Conservation (phyloP, 163 green algal genomes). For the Trebouxia gelatinosa region DNA sequence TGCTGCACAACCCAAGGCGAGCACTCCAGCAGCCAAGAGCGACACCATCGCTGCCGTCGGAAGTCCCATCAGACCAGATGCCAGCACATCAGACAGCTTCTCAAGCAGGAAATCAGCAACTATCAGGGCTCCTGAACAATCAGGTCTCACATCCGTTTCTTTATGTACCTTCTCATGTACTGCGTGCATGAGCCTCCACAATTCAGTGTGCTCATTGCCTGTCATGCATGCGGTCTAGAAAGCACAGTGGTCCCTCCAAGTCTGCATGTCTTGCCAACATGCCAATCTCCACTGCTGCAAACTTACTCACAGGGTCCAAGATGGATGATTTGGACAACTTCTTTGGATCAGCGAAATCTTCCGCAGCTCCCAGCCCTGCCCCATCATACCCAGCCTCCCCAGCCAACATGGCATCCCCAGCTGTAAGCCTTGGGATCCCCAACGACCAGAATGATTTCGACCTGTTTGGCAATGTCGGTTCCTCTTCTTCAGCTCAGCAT, state of each 20-base stretch:
- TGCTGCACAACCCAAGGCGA: neutral
- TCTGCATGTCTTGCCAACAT: too few relatives aligned
- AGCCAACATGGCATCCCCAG: slow-evolving; percentile 19
- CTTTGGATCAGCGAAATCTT: slow-evolving; percentile 14
- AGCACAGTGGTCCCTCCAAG: too few relatives aligned
- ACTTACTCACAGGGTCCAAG: neutral
- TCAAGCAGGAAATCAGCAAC: too few relatives aligned
- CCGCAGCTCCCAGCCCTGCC: slow-evolving; percentile 10
- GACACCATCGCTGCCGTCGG: slow-evolving; percentile 19
- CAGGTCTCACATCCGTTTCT: too few relatives aligned
- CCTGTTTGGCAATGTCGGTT: slow-evolving; percentile 9
- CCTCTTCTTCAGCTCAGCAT: too few relatives aligned
- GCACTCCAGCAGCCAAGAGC: neutral
- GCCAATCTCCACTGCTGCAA: too few relatives aligned
- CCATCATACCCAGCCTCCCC: slow-evolving; percentile 3
- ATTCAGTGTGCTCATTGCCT: too few relatives aligned
- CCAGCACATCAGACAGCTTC: slow-evolving; percentile 7
- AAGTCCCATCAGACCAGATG: neutral
- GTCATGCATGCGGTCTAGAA: too few relatives aligned
- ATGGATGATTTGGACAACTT: slow-evolving; percentile 16
- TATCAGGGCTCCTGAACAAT: too few relatives aligned
- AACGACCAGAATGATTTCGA: slow-evolving; percentile 2
- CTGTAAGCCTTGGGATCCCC: neutral
- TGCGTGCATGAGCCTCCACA: too few relatives aligned
- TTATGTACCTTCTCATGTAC: too few relatives aligned